Conservation (phyloP, 2,329 filamentous ascomycete genomes). For the Colletotrichum musicola region DNA sequence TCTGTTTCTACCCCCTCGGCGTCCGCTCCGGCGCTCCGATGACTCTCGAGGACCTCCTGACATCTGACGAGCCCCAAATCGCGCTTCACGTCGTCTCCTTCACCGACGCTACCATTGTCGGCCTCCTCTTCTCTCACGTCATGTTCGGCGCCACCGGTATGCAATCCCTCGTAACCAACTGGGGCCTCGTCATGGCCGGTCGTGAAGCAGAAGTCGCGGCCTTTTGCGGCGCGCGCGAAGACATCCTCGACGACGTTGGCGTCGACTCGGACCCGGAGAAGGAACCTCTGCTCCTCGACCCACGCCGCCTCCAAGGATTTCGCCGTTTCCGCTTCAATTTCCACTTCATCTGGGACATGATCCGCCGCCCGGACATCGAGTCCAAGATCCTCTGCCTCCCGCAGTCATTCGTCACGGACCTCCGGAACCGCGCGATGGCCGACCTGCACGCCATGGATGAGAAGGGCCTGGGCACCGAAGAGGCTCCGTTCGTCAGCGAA, state of each 20-base stretch:
- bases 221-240: slow-evolving; percentile 50
- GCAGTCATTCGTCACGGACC: slow-evolving; percentile 42
- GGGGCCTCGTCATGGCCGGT: slow-evolving; percentile 60
- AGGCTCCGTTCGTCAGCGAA: slow-evolving; percentile 57
- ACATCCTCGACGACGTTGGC: slow-evolving; percentile 49
- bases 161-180: slow-evolving; percentile 56
- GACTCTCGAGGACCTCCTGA: slow-evolving; percentile 54
- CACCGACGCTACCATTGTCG: slow-evolving; percentile 62
- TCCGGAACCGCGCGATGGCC: slow-evolving; percentile 48
- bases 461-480: slow-evolving; percentile 30
- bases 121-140: slow-evolving; percentile 60
- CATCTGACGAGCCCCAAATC: slow-evolving; percentile 58
- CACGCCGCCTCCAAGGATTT: slow-evolving; percentile 44
- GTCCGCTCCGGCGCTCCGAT: slow-evolving; percentile 37
- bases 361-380: slow-evolving; percentile 49
- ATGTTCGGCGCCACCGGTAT: slow-evolving; percentile 61
- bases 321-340: slow-evolving; percentile 49
- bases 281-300: slow-evolving; percentile 45
- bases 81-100: slow-evolving; percentile 63
- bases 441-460: slow-evolving; percentile 43
- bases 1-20: slow-evolving; percentile 40
- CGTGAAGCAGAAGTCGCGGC: slow-evolving; percentile 55
- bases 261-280: slow-evolving; percentile 39
- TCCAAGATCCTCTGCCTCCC: slow-evolving; percentile 56
- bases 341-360: slow-evolving; percentile 49